Base-by-base conservation (phyloP, 768 basidiomycete genomes). In the Calocybe cyanea region DNA sequence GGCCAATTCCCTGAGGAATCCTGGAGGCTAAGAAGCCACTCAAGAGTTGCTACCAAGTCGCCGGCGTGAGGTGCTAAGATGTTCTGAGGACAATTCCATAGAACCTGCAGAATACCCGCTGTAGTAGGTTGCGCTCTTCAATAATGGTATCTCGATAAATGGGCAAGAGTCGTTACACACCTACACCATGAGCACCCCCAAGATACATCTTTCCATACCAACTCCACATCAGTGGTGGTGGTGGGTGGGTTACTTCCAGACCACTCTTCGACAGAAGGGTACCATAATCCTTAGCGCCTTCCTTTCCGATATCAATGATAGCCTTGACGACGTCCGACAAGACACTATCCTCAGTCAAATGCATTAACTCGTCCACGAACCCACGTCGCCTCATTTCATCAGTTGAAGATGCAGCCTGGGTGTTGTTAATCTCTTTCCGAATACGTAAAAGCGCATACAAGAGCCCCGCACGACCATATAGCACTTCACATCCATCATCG, bases 121-220 rank as follows among this genome's bases (percentile, higher is more conserved):
- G 45, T 20, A 47, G 23, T 35, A n/a, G 7, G 7, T 38, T 47
- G 30, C 28, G 18, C 13, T 25, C 15, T 1, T 11, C 17, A 34
- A 28, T 3, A 30, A 6, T 4, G 21, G 4, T 14, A 11, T 8
- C 18, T 9, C 25, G 11, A 18, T 9, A 30, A 33, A 17, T 15
- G 4, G 14, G 18, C 17, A 38, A 1, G 9, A 4, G 5, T 14
- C 33, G 11, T 7, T 4, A 63, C 77, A 37, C 46, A 76, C 80
- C 75, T 43, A 80, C 66, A n/a, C 80, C 80, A 63, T 82, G 80
- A 2, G 78, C 78, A 13, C 64, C 78, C 30, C 80, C 79, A 1
- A 81, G 59, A 53, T 81, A 81, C 18, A 72, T 62, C 50, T 71
- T 78, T n/a, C 68, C 63, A 51, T 78, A 72, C 80, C 80, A 82